Conservation (phyloP, 148 eudicot genomes). For the Vaccinium myrtillus region DNA sequence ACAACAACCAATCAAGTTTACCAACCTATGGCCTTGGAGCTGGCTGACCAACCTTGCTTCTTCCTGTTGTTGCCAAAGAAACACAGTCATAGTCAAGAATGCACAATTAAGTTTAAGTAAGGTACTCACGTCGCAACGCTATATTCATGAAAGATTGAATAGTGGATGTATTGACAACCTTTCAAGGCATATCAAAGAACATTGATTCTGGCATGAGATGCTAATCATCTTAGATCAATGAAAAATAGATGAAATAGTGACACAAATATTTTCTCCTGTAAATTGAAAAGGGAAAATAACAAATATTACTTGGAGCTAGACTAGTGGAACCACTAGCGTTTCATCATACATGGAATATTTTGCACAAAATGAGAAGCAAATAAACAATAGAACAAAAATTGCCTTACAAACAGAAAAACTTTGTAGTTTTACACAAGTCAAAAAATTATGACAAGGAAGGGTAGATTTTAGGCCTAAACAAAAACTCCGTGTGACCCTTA, state of each 20-base stretch:
- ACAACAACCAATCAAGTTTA: constrained; percentile 68
- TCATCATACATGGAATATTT: not conserved
- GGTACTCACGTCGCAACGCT: not conserved
- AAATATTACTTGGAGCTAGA: not conserved
- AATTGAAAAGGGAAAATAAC: not conserved
- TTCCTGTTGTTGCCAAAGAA: constrained; percentile 41
- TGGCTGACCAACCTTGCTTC: constrained; percentile 68
- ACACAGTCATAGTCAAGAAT: not conserved
- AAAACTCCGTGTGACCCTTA: not conserved
- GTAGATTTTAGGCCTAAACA: not conserved
- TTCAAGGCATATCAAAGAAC: not conserved
- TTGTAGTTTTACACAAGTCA: not conserved
- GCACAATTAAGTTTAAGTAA: not conserved
- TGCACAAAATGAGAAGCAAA: not conserved
- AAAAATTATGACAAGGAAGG: not conserved
- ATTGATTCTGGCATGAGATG: not conserved
- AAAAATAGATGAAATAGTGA: not conserved
- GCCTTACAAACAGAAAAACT: not conserved
- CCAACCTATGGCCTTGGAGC: constrained; percentile 55
- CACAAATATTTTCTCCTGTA: not conserved
- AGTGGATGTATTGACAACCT: not conserved
- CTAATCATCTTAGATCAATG: not conserved
- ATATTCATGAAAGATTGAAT: not conserved
- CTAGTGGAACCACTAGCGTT: not conserved
- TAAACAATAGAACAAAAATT: not conserved